Percentiles rank a stretch among this genome's conserved stretches.
These are phyloP conservation scores for Aspergillus sp. DNA, from an alignment of 2,329 filamentous ascomycete genomes.

Conservation along the genomic window DNA sequence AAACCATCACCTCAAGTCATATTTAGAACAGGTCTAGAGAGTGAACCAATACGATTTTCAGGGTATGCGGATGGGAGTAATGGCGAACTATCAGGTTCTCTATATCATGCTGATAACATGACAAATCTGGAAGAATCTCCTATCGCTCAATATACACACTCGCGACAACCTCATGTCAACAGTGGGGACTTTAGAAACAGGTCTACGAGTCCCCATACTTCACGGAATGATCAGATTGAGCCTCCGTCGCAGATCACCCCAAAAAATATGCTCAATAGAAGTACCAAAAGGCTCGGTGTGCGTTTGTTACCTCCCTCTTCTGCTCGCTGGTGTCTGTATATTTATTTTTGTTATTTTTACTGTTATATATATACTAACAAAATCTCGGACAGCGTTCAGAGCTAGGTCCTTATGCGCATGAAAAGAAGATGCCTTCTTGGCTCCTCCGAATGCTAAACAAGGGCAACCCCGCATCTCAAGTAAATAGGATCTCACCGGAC, in stretches of 20 bases:
- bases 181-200: not conserved
- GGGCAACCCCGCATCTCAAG: constrained; percentile 56
- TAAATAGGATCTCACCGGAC: constrained; percentile 50
- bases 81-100: not conserved
- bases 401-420: constrained; percentile 70
- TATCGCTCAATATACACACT: constrained; percentile 41
- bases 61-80: not conserved
- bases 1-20: constrained; percentile 5
- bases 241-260: not conserved
- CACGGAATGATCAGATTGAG: not conserved
- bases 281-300: constrained; percentile 33
- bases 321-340: not conserved
- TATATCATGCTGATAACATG: not conserved
- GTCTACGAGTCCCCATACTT: not conserved
- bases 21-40: not conserved
- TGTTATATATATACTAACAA: constrained; percentile 18
- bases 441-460: constrained; percentile 62
- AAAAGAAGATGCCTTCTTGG: constrained; percentile 72
- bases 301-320: constrained; percentile 5
- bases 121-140: constrained; percentile 36
- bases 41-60: not conserved
- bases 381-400: constrained; percentile 51
- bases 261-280: not conserved
- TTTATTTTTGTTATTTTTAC: too few species aligned
- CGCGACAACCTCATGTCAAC: not conserved